Percentiles rank a stretch among this genome's conserved stretches.
phyloP scores from a whole-genome alignment of 2,329 filamentous ascomycete species.

The Penicillium brasilianum region DNA sequence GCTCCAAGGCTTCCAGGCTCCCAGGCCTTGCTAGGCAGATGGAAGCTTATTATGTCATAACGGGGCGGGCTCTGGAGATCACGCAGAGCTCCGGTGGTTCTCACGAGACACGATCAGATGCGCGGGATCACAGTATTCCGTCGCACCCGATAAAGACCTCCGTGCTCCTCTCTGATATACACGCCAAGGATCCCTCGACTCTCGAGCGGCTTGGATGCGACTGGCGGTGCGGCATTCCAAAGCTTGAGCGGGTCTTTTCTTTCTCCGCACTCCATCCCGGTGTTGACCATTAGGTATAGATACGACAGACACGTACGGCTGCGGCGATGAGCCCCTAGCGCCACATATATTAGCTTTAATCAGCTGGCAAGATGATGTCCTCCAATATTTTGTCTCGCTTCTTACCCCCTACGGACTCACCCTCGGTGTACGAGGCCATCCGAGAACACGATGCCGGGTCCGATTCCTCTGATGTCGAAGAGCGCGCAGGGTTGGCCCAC shows the following conservation, averaged over 20 bases:
- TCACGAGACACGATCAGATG: conserved; percentile 24
- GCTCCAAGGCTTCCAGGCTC: background rate
- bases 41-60: conserved; percentile 25
- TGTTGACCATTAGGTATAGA: conserved; percentile 14
- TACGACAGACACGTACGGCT: conserved; percentile 12
- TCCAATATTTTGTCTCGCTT: conserved; percentile 50
- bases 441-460: conserved; percentile 53
- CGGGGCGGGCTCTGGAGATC: conserved; percentile 15
- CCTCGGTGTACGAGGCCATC: conserved; percentile 55
- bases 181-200: background rate
- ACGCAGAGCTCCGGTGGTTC: background rate
- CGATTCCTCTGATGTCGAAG: conserved; percentile 52
- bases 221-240: background rate
- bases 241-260: conserved; percentile 11
- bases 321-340: conserved; percentile 22
- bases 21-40: background rate
- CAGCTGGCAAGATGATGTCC: conserved; percentile 44
- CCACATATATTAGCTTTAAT: conserved; percentile 9
- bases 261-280: conserved; percentile 15
- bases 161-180: background rate
- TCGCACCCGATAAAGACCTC: background rate
- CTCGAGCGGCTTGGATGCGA: background rate
- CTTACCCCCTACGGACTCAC: conserved; percentile 56
- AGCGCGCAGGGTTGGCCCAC: conserved; percentile 53
- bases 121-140: conserved; percentile 3